phyloP scores from a whole-genome alignment of 495 filamentous ascomycete species.

The Annulohypoxylon moriforme region DNA sequence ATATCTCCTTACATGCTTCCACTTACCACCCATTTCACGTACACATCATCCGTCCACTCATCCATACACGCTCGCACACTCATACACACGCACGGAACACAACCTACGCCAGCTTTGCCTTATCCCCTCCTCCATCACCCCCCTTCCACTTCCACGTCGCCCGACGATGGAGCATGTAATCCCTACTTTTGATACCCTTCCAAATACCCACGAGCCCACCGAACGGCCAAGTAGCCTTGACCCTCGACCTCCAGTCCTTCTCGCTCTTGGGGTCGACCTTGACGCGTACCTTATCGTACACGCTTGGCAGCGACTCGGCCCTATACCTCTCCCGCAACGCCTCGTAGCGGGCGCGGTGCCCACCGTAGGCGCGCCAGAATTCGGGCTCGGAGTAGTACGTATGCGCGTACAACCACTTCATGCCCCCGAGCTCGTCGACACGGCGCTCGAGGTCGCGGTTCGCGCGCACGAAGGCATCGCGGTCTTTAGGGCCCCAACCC shows the following conservation, averaged over 20 bases:
- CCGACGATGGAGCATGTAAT: constrained; percentile 64
- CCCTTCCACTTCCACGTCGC: constrained; percentile 64
- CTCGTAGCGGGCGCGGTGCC: constrained; percentile 61
- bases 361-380: constrained; percentile 67
- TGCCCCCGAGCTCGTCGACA: constrained; percentile 72
- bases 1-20: neutral
- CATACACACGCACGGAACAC: neutral
- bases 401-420: constrained; percentile 72
- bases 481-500: constrained; percentile 61
- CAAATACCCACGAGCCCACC: constrained; percentile 66
- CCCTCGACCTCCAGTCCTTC: constrained; percentile 48
- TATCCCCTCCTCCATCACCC: constrained; percentile 13
- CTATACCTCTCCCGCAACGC: constrained; percentile 62
- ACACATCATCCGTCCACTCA: neutral
- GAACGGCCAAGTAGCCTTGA: constrained; percentile 59
- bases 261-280: constrained; percentile 49
- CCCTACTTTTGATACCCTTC: constrained; percentile 65
- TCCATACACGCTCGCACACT: neutral
- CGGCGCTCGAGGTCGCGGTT: constrained; percentile 75
- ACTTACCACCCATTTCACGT: too few relatives aligned
- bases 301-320: constrained; percentile 62
- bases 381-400: constrained; percentile 66
- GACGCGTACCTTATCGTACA: constrained; percentile 67
- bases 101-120: constrained; percentile 30
- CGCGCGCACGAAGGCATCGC: constrained; percentile 58